phyloP scores from a whole-genome alignment of 208 protist species.

The Strigomonas galati region DNA sequence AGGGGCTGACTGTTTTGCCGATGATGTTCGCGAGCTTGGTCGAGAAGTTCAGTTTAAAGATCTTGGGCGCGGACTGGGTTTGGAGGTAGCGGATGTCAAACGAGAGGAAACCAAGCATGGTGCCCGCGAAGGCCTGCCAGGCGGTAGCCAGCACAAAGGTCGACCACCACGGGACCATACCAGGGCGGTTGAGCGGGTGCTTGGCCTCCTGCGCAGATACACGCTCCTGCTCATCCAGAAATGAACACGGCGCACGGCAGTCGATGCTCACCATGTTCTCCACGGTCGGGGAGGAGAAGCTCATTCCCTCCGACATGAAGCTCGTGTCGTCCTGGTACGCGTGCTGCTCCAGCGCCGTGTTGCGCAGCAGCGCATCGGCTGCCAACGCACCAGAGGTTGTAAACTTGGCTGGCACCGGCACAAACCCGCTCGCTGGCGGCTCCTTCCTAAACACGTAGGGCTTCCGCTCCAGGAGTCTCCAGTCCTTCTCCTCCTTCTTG shows the following conservation, averaged over 20 bases:
- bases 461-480: conserved; percentile 32
- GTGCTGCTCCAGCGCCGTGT: background rate
- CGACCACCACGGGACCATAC: conserved; percentile 86
- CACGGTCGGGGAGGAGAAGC: background rate
- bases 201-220: conserved; percentile 9
- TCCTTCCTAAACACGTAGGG: conserved; percentile 8
- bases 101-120: conserved; percentile 57
- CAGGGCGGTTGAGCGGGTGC: conserved; percentile 56
- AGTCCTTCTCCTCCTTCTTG: background rate
- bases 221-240: conserved; percentile 1
- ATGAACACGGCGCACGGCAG: background rate
- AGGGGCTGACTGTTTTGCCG: background rate
- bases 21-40: background rate
- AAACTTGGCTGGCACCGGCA: too few species aligned
- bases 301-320: background rate
- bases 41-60: conserved; percentile 54
- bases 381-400: too few species aligned
- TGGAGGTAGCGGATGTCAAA: conserved; percentile 75
- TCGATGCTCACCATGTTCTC: background rate
- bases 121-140: conserved; percentile 42
- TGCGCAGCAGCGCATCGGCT: background rate
- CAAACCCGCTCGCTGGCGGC: background rate
- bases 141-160: conserved; percentile 68
- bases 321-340: conserved; percentile 3
- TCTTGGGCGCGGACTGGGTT: conserved; percentile 37